Conservation (phyloP, 352 stramenopile species). For the Pythium apleroticum region DNA sequence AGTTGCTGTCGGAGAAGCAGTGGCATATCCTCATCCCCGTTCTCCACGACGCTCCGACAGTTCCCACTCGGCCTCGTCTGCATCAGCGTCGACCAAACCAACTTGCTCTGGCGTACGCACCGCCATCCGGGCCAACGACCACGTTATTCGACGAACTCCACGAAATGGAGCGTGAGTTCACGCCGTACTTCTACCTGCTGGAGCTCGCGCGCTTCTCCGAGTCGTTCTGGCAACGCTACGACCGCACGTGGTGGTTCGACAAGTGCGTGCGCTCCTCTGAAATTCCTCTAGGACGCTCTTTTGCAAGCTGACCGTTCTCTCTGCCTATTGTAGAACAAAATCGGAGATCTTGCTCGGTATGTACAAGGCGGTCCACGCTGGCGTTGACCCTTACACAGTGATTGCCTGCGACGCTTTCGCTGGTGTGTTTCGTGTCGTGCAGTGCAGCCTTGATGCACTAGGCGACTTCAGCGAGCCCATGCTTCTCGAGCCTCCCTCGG, state of each 20-base stretch:
- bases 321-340: slow-evolving; percentile 37
- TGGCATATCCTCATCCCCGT: slow-evolving; percentile 34
- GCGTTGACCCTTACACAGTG: slow-evolving; percentile 37
- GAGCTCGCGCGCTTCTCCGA: slow-evolving; percentile 63
- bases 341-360: slow-evolving; percentile 58
- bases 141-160: slow-evolving; percentile 34
- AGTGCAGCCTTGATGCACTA: slow-evolving; percentile 53
- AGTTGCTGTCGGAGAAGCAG: slow-evolving; percentile 18
- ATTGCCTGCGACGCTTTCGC: slow-evolving; percentile 54
- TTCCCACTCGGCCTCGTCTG: slow-evolving; percentile 20
- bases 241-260: slow-evolving; percentile 81
- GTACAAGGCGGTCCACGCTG: slow-evolving; percentile 57
- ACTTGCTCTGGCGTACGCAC: slow-evolving; percentile 28
- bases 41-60: slow-evolving; percentile 17
- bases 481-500: slow-evolving; percentile 41
- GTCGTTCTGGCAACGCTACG: slow-evolving; percentile 76
- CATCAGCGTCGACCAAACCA: slow-evolving; percentile 26
- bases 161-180: slow-evolving; percentile 36
- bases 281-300: not conserved
- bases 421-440: slow-evolving; percentile 53
- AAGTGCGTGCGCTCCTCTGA: slow-evolving; percentile 35
- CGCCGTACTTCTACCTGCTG: slow-evolving; percentile 62
- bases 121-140: not conserved
- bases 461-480: slow-evolving; percentile 51
- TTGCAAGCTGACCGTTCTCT: not conserved